A percentile compares a stretch with the other conserved stretches of the same genome.
phyloP scores from a whole-genome alignment of 2,329 filamentous ascomycete genomes.

The Aspergillus japonicus region DNA sequence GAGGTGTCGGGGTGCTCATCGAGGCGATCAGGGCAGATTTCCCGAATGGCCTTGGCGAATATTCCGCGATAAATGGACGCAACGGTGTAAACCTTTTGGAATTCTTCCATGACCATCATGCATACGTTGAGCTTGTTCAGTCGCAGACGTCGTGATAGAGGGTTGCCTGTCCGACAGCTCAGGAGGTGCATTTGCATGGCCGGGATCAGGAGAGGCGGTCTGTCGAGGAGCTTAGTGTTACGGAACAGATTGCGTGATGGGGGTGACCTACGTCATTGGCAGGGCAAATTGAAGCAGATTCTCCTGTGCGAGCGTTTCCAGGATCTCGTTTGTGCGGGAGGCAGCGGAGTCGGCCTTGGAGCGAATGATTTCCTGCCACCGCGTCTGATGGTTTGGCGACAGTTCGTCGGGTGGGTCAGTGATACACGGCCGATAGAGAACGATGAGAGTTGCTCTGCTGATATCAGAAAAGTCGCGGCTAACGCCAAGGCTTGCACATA shows the following conservation, averaged over 20 bases:
- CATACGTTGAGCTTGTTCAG: constrained; percentile 33
- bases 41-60: constrained; percentile 26
- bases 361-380: constrained; percentile 25
- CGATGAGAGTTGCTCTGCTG: constrained; percentile 26
- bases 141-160: constrained; percentile 26
- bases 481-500: constrained; percentile 1
- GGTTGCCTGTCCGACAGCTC: constrained; percentile 24
- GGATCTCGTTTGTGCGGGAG: constrained; percentile 26
- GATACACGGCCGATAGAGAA: constrained; percentile 30
- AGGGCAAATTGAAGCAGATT: constrained; percentile 22
- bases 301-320: constrained; percentile 28
- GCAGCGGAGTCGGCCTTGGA: constrained; percentile 27
- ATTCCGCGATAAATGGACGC: constrained; percentile 29
- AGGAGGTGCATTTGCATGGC: constrained; percentile 36
- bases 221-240: neutral
- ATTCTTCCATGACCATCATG: constrained; percentile 34
- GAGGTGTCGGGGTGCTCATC: neutral
- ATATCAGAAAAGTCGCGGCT: neutral
- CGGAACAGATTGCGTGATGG: neutral
- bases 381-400: constrained; percentile 5
- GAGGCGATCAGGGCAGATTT: constrained; percentile 21
- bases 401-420: constrained; percentile 22
- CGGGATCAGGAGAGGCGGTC: constrained; percentile 29
- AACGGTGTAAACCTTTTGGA: constrained; percentile 31
- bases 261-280: constrained; percentile 28